Evolutionary conservation across 345 rosid species (phyloP).

Genomic region (Rhodamnia argentea): DNA sequence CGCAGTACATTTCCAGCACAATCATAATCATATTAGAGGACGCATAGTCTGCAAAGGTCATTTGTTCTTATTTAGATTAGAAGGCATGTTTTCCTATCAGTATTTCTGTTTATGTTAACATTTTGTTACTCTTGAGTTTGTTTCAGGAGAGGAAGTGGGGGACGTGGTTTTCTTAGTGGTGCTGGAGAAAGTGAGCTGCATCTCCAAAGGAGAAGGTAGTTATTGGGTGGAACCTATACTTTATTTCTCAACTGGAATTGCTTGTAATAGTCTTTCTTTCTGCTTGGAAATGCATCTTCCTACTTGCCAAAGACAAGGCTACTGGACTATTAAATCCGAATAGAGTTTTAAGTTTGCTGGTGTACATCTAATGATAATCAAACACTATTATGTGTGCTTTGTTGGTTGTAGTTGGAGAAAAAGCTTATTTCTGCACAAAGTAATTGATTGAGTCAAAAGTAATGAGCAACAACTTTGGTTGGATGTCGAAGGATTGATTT

Average conservation of each 20-base stretch:
- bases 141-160: conserved; percentile 94
- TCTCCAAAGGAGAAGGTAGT: conserved; percentile 83
- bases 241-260: neutral
- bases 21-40: neutral
- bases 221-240: neutral
- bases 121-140: neutral
- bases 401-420: neutral
- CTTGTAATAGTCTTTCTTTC: neutral
- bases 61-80: neutral
- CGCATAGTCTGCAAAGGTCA: neutral
- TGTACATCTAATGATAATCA: neutral
- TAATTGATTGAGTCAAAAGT: neutral
- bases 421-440: neutral
- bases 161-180: conserved; percentile 84
- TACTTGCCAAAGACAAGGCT: neutral
- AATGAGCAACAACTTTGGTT: neutral
- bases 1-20: neutral
- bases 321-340: neutral
- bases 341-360: neutral
- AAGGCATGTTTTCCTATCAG: neutral
- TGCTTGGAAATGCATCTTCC: neutral
- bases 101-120: neutral
- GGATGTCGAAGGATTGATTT: neutral
- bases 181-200: conserved; percentile 99
- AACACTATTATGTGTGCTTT: neutral